Percentiles rank a stretch among this genome's conserved stretches.
Evolutionary conservation across 495 filamentous ascomycete genomes (phyloP).

Genomic region (Talaromyces stipitatus): DNA sequence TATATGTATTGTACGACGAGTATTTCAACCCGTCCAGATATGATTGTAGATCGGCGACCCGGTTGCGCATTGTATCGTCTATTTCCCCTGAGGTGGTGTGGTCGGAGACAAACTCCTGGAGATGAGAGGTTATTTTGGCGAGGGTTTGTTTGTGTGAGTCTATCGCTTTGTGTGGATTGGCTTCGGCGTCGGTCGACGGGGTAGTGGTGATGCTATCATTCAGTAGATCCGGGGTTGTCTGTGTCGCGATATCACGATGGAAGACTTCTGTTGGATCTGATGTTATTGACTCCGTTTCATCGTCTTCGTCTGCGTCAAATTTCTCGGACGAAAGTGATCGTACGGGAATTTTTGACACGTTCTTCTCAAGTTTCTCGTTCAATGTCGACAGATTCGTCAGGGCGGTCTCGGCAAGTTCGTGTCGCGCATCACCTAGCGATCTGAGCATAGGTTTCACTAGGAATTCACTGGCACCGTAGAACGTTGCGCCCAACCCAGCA

Average conservation of each 20-base stretch:
- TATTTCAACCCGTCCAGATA: constrained; percentile 49
- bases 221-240: constrained; percentile 55
- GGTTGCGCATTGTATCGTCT: constrained; percentile 36
- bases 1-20: constrained; percentile 12
- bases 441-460: constrained; percentile 78
- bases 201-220: constrained; percentile 14
- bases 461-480: constrained; percentile 79
- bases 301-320: constrained; percentile 19
- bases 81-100: constrained; percentile 36
- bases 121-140: constrained; percentile 40
- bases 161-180: constrained; percentile 19
- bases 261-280: constrained; percentile 80
- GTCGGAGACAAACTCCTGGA: constrained; percentile 44
- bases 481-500: constrained; percentile 55
- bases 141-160: constrained; percentile 33
- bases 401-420: constrained; percentile 65
- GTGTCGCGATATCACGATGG: constrained; percentile 81
- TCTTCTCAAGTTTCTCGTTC: constrained; percentile 63
- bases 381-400: constrained; percentile 56
- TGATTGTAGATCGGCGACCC: constrained; percentile 38
- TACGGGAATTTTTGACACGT: constrained; percentile 57
- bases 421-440: constrained; percentile 66
- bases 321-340: constrained; percentile 19
- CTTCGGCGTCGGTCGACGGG: constrained; percentile 15
- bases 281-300: constrained; percentile 37